A percentile compares a stretch with the other conserved stretches of the same genome.
Evolutionary conservation across 2,329 filamentous ascomycete species (phyloP).

Genomic region (Epichloe aotearoae): DNA sequence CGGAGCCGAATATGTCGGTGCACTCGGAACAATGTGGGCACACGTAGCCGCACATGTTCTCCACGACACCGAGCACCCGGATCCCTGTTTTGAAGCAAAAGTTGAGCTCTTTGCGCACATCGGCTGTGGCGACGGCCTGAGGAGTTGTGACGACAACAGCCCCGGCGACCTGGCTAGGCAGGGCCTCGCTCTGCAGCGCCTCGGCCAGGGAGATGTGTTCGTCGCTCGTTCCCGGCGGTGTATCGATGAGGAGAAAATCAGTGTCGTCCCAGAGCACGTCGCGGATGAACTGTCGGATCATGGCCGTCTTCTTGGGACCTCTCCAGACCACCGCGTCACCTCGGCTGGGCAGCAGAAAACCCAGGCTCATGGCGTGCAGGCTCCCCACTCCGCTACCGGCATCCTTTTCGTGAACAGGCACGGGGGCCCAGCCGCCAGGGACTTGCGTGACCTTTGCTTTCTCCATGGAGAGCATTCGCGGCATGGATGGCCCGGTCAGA

Average conservation of each 20-base stretch:
- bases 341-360: conserved; percentile 71
- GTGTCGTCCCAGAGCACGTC: conserved; percentile 79
- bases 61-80: conserved; percentile 72
- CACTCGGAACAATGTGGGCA: conserved; percentile 71
- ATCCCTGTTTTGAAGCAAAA: conserved; percentile 80
- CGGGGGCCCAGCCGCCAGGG: conserved; percentile 77
- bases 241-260: conserved; percentile 93
- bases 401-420: conserved; percentile 60
- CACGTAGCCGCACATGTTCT: conserved; percentile 95
- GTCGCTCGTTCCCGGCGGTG: conserved; percentile 88
- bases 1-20: conserved; percentile 85
- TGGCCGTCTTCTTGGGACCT: conserved; percentile 96
- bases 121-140: conserved; percentile 82
- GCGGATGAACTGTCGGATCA: conserved; percentile 91
- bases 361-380: conserved; percentile 79
- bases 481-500: conserved; percentile 90
- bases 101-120: conserved; percentile 90
- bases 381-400: conserved; percentile 41
- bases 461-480: conserved; percentile 85
- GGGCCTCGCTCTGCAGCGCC: conserved; percentile 54
- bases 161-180: conserved; percentile 59
- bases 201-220: conserved; percentile 94
- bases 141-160: conserved; percentile 94
- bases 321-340: conserved; percentile 95
- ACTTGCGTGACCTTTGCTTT: conserved; percentile 81